Base-by-base conservation (phyloP, 352 stramenopile species). In the Pythium utonaiense region DNA sequence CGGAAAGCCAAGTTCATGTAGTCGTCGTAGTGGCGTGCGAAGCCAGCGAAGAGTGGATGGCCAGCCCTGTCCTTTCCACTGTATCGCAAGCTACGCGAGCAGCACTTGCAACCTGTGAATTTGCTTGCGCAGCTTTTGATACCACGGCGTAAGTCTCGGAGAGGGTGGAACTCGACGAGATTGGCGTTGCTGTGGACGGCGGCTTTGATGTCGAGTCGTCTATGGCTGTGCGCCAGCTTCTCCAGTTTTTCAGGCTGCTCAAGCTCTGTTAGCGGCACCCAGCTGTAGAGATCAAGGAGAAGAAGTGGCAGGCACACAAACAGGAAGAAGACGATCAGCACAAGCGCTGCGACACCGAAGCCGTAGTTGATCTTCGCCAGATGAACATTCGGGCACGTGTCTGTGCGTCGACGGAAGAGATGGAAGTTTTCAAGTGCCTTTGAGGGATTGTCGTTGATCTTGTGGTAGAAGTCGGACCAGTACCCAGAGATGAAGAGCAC, bases 161-260 rank as follows among this genome's bases (percentile, higher is more conserved):
- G 45, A 9, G 63, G 63, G n/a, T 64, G 51, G 38, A 57, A 67
- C 36, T 83, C 70, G 24, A 82, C 53, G 7, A 88, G 49, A 27
- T 59, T 75, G 2, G 75, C 78, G n/a, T 88, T 85, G 50, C 73
- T 82, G 53, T 82, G 71, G 3, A 88, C 64, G n/a, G 75, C 69
- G 25, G 66, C 67, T 34, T 77, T 66, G 49, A 88, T 88, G 34
- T 79, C 66, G 1, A 57, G 2, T 14, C 61, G 66, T 2, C 71
- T 56, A 19, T 59, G 59, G 38, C 69, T 74, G 27, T 81, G 69
- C 13, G 75, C 66, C 1, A 71, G 48, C 1, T 66, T 25, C 7
- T 71, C 8, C 0, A 80, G 44, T 9, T 69, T 57, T 3, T 78
- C 53, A 1, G 62, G 41, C 6, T 77, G 41, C 50, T 74, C 67